phyloP scores from a whole-genome alignment of 2,329 filamentous ascomycete genomes.

The Alternaria ethzedia region DNA sequence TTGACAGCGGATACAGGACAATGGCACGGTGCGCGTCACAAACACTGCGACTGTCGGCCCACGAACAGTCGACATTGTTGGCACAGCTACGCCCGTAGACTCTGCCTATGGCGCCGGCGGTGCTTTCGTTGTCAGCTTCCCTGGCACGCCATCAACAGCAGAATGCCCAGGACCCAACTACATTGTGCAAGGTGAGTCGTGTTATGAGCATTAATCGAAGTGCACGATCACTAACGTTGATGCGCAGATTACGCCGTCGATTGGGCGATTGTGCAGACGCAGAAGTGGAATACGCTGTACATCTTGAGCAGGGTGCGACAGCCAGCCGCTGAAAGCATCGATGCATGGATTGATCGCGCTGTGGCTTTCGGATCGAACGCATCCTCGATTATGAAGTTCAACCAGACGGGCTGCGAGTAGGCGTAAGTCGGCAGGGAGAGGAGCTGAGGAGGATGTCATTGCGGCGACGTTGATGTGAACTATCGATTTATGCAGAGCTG shows the following conservation, averaged over 20 bases:
- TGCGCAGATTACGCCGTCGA: slow-evolving; percentile 29
- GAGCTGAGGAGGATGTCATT: background rate
- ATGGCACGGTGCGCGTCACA: slow-evolving; percentile 32
- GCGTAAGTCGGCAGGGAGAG: background rate
- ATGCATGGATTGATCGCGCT: slow-evolving; percentile 21
- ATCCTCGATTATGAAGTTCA: slow-evolving; percentile 24
- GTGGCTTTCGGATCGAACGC: slow-evolving; percentile 21
- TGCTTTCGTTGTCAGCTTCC: slow-evolving; percentile 35
- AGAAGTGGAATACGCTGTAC: slow-evolving; percentile 37
- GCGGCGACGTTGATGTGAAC: background rate
- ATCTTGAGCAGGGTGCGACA: slow-evolving; percentile 32
- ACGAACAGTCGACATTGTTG: slow-evolving; percentile 21
- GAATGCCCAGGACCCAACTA: slow-evolving; percentile 38
- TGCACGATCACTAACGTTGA: background rate
- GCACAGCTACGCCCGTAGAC: slow-evolving; percentile 31
- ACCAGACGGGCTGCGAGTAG: slow-evolving; percentile 24
- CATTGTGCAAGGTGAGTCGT: slow-evolving; percentile 34
- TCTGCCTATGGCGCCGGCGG: slow-evolving; percentile 28
- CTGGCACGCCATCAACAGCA: slow-evolving; percentile 13
- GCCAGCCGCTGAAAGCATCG: slow-evolving; percentile 25
- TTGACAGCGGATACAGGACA: slow-evolving; percentile 12
- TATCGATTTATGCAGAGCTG: background rate
- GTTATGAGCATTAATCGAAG: background rate
- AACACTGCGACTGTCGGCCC: slow-evolving; percentile 30
- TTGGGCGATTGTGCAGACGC: slow-evolving; percentile 39